Evolutionary conservation across 1,139 yeast species (phyloP).

Genomic region (Geotrichum klebahnii): DNA sequence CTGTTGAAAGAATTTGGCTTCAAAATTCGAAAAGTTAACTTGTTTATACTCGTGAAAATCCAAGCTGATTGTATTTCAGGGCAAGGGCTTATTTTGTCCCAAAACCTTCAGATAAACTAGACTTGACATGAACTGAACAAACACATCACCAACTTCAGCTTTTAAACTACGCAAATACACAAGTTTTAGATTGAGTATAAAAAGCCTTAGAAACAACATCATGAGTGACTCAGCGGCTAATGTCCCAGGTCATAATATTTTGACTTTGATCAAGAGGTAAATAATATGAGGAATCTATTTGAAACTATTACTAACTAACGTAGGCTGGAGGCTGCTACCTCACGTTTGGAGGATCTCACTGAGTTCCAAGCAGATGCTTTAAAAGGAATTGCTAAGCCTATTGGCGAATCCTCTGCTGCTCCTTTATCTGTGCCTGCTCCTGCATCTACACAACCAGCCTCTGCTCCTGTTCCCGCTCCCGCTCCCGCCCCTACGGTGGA

Average conservation of each 20-base stretch:
- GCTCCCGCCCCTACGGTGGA: slow-evolving; percentile 26
- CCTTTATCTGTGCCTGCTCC: slow-evolving; percentile 20
- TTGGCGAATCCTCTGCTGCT: slow-evolving; percentile 21
- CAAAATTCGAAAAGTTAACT: background rate
- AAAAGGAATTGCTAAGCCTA: slow-evolving; percentile 22
- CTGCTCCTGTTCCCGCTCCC: slow-evolving; percentile 26
- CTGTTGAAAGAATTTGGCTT: slow-evolving; percentile 1
- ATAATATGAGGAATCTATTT: slow-evolving; percentile 24
- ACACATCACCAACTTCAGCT: slow-evolving; percentile 16
- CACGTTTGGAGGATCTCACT: slow-evolving; percentile 85
- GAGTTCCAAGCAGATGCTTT: slow-evolving; percentile 61
- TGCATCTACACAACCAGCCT: no score
- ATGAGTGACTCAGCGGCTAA: slow-evolving; percentile 55
- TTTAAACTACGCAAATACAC: no score
- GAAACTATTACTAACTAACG: background rate
- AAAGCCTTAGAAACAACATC: no score
- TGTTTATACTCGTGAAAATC: no score
- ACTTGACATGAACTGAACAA: no score
- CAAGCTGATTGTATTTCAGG: background rate
- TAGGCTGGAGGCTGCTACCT: slow-evolving; percentile 86
- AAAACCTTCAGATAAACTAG: no score
- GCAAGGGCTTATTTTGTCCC: slow-evolving; percentile 3
- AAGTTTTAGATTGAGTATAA: no score
- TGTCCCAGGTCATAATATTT: slow-evolving; percentile 75
- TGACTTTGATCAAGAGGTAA: slow-evolving; percentile 66